Conservation (phyloP, 2,329 filamentous ascomycete species). For the Pseudocercospora vitis region DNA sequence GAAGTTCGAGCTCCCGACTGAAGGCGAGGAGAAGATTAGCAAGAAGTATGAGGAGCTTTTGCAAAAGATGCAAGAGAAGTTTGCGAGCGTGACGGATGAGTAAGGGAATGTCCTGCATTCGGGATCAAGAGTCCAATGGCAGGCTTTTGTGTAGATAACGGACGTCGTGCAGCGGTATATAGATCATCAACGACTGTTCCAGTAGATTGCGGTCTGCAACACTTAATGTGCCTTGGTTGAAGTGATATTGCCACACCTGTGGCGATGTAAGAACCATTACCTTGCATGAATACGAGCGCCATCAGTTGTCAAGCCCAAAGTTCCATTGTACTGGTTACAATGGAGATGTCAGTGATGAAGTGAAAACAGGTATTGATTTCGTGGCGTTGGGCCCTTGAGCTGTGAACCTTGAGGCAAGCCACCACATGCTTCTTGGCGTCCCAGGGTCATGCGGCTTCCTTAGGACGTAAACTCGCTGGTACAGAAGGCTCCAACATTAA, state of each 20-base stretch:
- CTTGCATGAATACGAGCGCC: too few relatives aligned
- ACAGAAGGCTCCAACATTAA: constrained; percentile 4
- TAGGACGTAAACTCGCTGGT: background rate
- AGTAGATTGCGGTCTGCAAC: too few relatives aligned
- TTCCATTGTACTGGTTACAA: too few relatives aligned
- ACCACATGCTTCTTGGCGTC: constrained; percentile 6
- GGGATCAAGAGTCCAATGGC: background rate
- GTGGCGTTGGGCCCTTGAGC: too few relatives aligned
- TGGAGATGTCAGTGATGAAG: too few relatives aligned
- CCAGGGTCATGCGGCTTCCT: background rate
- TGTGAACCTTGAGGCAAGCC: too few relatives aligned
- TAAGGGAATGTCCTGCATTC: constrained; percentile 49
- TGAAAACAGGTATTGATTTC: too few relatives aligned
- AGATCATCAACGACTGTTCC: constrained; percentile 9
- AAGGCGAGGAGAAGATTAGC: constrained; percentile 74
- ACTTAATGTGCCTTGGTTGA: too few relatives aligned
- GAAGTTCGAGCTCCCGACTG: constrained; percentile 92
- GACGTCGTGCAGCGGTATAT: constrained; percentile 14
- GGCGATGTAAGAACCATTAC: too few relatives aligned
- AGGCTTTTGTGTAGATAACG: constrained; percentile 7
- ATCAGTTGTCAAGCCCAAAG: too few relatives aligned
- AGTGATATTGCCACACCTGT: too few relatives aligned
- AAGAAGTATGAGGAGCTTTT: constrained; percentile 96
- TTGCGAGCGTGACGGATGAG: constrained; percentile 93
- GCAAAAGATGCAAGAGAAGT: constrained; percentile 94